Evolutionary conservation across 148 eudicot genomes (phyloP), one percentile per base, ranked within the genome.

Genomic region (Agrostemma githago): DNA sequence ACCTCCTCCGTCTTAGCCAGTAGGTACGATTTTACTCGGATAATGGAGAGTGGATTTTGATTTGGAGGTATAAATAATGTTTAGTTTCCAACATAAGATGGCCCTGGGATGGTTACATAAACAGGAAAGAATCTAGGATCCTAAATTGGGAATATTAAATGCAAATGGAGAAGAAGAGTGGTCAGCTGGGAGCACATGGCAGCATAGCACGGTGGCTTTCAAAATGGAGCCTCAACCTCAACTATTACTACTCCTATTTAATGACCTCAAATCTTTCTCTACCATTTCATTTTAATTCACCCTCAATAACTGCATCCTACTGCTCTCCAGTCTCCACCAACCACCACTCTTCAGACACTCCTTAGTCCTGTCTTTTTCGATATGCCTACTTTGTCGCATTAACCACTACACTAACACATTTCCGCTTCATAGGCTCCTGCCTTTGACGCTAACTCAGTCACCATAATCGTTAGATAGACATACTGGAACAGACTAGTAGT

Each of bases 201-300:
- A 17, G 53, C 6, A 43, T 10, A 17, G 53, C 6, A 43, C 37
- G 40, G 60, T 72, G 21, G 39, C 34, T 19, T 21, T 2, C 19
- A 34, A 51, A 51, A 51, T 51, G 56, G 56, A 51, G 56, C 73
- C 3, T 63, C 17, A 12, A 48, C 73, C 3, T 63, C 17, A 12
- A 48, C 12, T 19, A 62, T 11, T 26, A 26, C 34, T 26, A 2
- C 42, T 26, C 8, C 61, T 62, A 71, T 70, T 76, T 63, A 77
- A 70, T 77, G 75, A 19, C 40, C 70, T 77, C 53, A 77, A 71
- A 71, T 71, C 75, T 64, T 62, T 62, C 70, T 62, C 34, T 26
- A 26, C 34, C 34, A 1, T 26, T 51, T 62, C 37, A n/a, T 59
- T 62, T 76, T 48, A 46, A 62, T 39, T 20, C 48, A 58, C 12